A percentile compares a stretch with the other conserved stretches of the same genome.
These are phyloP conservation scores for Lactarius pseudohatsudake DNA, from an alignment of 768 basidiomycete genomes.

Conservation along the genomic window DNA sequence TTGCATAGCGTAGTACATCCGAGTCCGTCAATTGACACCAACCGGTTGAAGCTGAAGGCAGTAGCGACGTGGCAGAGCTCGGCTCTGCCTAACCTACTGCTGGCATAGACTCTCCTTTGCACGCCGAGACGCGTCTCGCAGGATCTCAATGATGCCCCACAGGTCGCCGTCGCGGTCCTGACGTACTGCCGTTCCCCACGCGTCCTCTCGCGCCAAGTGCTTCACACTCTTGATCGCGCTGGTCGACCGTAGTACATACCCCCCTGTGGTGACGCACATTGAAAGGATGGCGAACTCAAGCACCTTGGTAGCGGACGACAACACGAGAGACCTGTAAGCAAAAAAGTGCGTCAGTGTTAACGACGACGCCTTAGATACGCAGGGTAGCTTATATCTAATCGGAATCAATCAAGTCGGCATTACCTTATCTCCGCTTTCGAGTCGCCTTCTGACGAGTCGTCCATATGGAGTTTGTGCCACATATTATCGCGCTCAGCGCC, in stretches of 20 bases:
- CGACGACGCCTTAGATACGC: not conserved
- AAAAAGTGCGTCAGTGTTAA: too few species aligned
- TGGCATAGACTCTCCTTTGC: not conserved
- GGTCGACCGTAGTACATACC: constrained; percentile 39
- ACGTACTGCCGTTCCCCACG: not conserved
- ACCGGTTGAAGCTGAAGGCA: too few species aligned
- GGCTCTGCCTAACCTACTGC: not conserved
- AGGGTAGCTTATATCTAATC: not conserved
- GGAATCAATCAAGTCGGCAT: not conserved
- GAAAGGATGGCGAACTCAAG: constrained; percentile 50
- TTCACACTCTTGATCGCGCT: constrained; percentile 8
- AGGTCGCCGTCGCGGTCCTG: not conserved
- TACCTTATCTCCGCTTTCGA: constrained; percentile 32
- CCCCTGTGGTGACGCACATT: constrained; percentile 52
- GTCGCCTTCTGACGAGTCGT: constrained; percentile 27
- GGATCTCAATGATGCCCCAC: constrained; percentile 9
- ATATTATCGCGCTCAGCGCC: constrained; percentile 30
- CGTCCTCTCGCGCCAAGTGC: constrained; percentile 4
- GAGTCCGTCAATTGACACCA: too few species aligned
- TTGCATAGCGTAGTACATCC: too few species aligned
- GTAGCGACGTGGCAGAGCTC: not conserved
- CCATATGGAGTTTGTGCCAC: constrained; percentile 34
- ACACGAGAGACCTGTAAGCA: constrained; percentile 40
- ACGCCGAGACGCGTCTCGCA: constrained; percentile 7
- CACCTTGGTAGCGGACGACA: constrained; percentile 44